phyloP scores from a whole-genome alignment of 2,329 filamentous ascomycete species.

The Metarhizium rileyi region DNA sequence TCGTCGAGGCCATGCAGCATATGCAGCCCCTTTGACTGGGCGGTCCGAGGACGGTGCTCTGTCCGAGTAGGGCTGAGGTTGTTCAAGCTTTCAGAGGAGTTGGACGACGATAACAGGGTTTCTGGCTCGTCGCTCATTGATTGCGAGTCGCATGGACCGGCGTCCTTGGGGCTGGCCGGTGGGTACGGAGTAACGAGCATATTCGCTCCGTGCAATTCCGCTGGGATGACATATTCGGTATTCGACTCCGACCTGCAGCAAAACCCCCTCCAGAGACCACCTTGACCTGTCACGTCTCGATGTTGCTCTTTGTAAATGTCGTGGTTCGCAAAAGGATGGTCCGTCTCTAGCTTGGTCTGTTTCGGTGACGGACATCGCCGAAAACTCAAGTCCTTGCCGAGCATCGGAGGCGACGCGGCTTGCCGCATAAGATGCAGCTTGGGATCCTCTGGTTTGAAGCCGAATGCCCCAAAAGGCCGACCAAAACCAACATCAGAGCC shows the following conservation, averaged over 20 bases:
- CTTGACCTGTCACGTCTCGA: constrained; percentile 45
- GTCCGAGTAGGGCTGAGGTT: constrained; percentile 10
- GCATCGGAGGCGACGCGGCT: constrained; percentile 69
- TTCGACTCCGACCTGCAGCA: constrained; percentile 39
- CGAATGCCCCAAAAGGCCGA: constrained; percentile 33
- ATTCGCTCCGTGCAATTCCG: constrained; percentile 34
- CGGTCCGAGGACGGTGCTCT: constrained; percentile 18
- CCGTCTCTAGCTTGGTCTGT: constrained; percentile 72
- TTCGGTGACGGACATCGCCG: constrained; percentile 76
- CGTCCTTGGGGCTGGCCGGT: constrained; percentile 31
- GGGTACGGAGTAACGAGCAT: constrained; percentile 42
- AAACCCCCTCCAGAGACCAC: constrained; percentile 70
- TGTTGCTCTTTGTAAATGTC: constrained; percentile 36
- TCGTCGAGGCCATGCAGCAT: constrained; percentile 43
- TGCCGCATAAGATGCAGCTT: constrained; percentile 38
- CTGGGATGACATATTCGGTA: constrained; percentile 28
- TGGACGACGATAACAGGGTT: constrained; percentile 16
- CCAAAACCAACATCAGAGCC: constrained; percentile 20
- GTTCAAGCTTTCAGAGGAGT: constrained; percentile 10
- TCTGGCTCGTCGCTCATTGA: constrained; percentile 32
- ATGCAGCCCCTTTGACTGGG: constrained; percentile 34
- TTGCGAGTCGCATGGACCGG: constrained; percentile 30
- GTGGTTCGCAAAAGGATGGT: constrained; percentile 49
- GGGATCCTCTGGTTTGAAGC: constrained; percentile 27
- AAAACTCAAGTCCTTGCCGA: constrained; percentile 72